phyloP scores from a whole-genome alignment of 2,329 filamentous ascomycete species.

The Epichloe typhina region DNA sequence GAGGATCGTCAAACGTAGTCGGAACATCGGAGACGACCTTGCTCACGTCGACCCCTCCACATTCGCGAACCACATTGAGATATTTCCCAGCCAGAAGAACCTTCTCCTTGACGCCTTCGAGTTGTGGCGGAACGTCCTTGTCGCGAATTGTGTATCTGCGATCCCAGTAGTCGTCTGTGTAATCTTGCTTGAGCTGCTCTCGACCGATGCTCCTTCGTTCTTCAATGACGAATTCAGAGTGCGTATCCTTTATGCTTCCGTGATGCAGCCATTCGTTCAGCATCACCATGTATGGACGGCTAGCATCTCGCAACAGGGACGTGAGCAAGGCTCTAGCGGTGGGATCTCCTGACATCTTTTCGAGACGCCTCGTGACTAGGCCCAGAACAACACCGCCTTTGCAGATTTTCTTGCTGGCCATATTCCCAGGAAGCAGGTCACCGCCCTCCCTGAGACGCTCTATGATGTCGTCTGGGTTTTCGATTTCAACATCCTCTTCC shows the following conservation, averaged over 20 bases:
- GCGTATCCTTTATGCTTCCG: slow-evolving; percentile 86
- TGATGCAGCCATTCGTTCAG: slow-evolving; percentile 97
- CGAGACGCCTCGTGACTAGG: slow-evolving; percentile 69
- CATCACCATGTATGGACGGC: slow-evolving; percentile 94
- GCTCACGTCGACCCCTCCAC: slow-evolving; percentile 87
- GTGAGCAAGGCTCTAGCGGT: slow-evolving; percentile 72
- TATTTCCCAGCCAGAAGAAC: slow-evolving; percentile 94
- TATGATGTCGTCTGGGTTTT: slow-evolving; percentile 81
- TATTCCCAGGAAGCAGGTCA: slow-evolving; percentile 63
- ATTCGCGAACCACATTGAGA: slow-evolving; percentile 93
- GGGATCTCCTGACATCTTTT: slow-evolving; percentile 87
- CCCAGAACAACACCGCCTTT: slow-evolving; percentile 95
- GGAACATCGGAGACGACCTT: slow-evolving; percentile 82
- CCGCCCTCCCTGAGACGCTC: slow-evolving; percentile 81
- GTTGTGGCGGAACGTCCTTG: slow-evolving; percentile 79
- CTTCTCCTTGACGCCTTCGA: slow-evolving; percentile 84
- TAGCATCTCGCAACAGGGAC: slow-evolving; percentile 72
- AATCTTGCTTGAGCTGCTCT: slow-evolving; percentile 85
- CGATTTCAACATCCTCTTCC: slow-evolving; percentile 56
- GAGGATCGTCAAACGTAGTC: slow-evolving; percentile 76
- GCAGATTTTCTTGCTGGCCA: slow-evolving; percentile 80
- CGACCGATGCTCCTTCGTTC: slow-evolving; percentile 91
- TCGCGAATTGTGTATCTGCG: slow-evolving; percentile 91
- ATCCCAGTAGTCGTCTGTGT: slow-evolving; percentile 99
- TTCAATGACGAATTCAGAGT: slow-evolving; percentile 86